Base-by-base conservation (phyloP, 2,329 filamentous ascomycete species). In the Penicillium sp. region DNA sequence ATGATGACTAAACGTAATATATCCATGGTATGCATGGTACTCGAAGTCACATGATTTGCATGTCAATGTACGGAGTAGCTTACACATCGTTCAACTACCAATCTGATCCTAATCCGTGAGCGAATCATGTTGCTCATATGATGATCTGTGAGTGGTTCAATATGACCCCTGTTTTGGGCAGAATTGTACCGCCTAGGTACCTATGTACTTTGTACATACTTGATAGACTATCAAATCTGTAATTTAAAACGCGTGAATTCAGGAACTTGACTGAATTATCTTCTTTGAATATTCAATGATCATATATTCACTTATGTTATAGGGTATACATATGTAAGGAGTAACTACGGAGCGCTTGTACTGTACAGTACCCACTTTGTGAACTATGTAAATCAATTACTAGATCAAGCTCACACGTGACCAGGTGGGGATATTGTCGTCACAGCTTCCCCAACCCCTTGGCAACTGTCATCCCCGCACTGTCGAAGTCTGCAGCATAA, bases 401-500 rank as follows among this genome's bases (percentile, higher is more conserved):
- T 23, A 12, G 3, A 41, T 58, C 6, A 33, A 50, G 15, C 2
- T 10, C 7, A 0, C 52, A 58, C 57, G 46, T 49, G 37, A 50
- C 35, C 10, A 19, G n/a, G 53, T 37, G 53, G 46, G 29, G 53
- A 54, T 49, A 47, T 53, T 13, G 19, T 50, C 45, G 23, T 52
- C 42, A 41, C 33, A 10, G 43, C n/a, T 54, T 35, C 51, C 33
- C 43, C 38, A 19, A 47, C 49, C 41, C 19, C 49, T 47, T 35
- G 19, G n/a, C 21, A 31, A 46, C 29, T 35, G 23, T 41, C 42
- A 38, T 52, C 42, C 52, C 53, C 57, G 45, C 46, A 57, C 38
- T 29, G 35, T 21, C 31, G 4, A 47, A 19, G 29, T 25, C 31
- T 48, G 8, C 46, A 25, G 15, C 58, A 72, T 42, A 54, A 82